Percentiles rank a stretch among this genome's conserved stretches.
Conservation (phyloP, 345 rosid species). For the Odontarrhena argentea region DNA sequence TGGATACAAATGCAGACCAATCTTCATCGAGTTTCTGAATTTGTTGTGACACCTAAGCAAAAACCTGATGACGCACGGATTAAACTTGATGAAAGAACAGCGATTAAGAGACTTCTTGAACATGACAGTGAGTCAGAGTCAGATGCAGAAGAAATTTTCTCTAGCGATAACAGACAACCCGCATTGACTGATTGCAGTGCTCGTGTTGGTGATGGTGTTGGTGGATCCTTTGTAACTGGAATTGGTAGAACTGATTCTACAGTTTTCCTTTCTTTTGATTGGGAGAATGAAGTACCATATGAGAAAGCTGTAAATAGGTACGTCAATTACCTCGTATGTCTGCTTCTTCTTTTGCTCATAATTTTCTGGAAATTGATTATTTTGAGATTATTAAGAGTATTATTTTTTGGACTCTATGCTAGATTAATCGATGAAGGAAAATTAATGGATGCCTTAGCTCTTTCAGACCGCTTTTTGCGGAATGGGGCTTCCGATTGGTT, state of each 20-base stretch:
- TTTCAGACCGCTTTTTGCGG: conserved; percentile 90
- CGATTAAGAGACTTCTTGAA: conserved; percentile 78
- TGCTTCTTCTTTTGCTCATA: conserved; percentile 18
- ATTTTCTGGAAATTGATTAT: conserved; percentile 9
- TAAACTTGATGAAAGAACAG: conserved; percentile 59
- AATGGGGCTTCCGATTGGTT: conserved; percentile 89
- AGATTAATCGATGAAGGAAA: conserved; percentile 91
- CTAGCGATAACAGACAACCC: conserved; percentile 47
- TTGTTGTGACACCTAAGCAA: conserved; percentile 74
- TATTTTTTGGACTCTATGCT: conserved; percentile 26
- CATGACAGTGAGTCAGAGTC: conserved; percentile 74
- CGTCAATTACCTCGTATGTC: conserved; percentile 12
- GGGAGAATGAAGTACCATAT: conserved; percentile 90
- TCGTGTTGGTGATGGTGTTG: conserved; percentile 56
- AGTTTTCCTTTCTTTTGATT: conserved; percentile 86
- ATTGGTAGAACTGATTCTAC: conserved; percentile 55
- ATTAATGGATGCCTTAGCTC: conserved; percentile 93
- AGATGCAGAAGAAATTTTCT: conserved; percentile 63
- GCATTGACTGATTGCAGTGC: conserved; percentile 47
- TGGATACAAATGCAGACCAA: conserved; percentile 99
- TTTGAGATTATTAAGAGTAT: conserved; percentile 16
- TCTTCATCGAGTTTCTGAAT: conserved; percentile 92
- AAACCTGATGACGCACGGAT: conserved; percentile 50
- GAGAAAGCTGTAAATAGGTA: conserved; percentile 90
- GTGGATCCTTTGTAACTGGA: conserved; percentile 50